phyloP scores from a whole-genome alignment of 331 rosid genomes.

The Arachis monticola region DNA sequence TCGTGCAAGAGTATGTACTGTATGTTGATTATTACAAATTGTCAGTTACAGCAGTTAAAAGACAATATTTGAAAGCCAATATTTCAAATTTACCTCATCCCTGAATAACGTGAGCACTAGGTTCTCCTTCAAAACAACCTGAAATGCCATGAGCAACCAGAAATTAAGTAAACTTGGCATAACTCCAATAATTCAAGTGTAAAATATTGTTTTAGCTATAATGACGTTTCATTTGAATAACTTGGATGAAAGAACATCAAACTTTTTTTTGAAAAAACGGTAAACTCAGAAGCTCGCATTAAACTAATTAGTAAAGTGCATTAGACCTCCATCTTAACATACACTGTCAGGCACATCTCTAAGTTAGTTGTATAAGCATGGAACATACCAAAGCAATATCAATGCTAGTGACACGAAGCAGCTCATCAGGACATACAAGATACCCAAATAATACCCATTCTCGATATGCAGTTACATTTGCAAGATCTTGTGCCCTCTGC shows the following conservation, averaged over 20 bases:
- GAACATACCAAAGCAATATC: conserved; percentile 91
- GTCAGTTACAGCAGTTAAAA: conserved; percentile 37
- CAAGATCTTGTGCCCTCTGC: conserved; percentile 99
- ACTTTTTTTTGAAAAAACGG: neutral
- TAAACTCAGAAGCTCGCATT: conserved; percentile 5
- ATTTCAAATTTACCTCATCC: conserved; percentile 75
- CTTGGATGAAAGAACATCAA: conserved; percentile 24
- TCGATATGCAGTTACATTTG: conserved; percentile 94
- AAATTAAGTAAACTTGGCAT: conserved; percentile 29
- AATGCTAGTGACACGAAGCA: conserved; percentile 97
- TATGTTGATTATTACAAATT: conserved; percentile 32
- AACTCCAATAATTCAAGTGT: conserved; percentile 10
- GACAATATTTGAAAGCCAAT: conserved; percentile 25
- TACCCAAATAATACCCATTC: conserved; percentile 98
- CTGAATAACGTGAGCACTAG: conserved; percentile 86
- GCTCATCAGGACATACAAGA: conserved; percentile 99
- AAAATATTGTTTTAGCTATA: conserved; percentile 1
- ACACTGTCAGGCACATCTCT: neutral
- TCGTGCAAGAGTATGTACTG: conserved; percentile 90
- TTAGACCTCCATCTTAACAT: neutral
- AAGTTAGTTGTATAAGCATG: conserved; percentile 29
- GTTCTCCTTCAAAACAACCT: conserved; percentile 96
- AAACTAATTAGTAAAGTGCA: conserved; percentile 15
- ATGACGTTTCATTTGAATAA: conserved; percentile 28
- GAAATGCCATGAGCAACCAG: conserved; percentile 45